phyloP scores from a whole-genome alignment of 106 monocot genomes.

The Phalaenopsis aphrodite region DNA sequence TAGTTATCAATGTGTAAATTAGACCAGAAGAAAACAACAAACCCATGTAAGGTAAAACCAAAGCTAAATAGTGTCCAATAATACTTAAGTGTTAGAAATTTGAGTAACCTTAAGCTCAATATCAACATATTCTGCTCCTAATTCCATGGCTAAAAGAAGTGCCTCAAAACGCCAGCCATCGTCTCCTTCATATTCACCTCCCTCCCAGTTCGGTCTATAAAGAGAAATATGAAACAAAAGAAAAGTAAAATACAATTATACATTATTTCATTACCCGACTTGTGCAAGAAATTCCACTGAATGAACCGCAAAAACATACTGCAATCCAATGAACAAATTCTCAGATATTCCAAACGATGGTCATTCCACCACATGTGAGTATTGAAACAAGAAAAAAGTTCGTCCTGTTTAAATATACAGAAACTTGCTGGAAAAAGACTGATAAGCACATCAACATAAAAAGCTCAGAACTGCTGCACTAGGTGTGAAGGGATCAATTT shows the following conservation, averaged over 20 bases:
- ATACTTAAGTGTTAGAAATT: not conserved
- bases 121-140: constrained; percentile 91
- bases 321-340: not conserved
- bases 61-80: not conserved
- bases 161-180: constrained; percentile 47
- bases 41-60: not conserved
- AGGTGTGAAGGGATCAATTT: not conserved
- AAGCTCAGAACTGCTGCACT: not conserved
- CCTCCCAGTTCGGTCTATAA: constrained; percentile 87
- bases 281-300: not conserved
- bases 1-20: not conserved
- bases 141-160: constrained; percentile 69
- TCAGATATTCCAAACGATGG: not conserved
- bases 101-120: constrained; percentile 75
- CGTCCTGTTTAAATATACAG: not conserved
- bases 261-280: not conserved
- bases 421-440: not conserved
- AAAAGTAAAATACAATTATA: not conserved
- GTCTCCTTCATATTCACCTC: constrained; percentile 90
- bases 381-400: not conserved
- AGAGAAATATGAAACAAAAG: constrained; percentile 10
- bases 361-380: not conserved
- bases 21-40: not conserved
- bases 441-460: not conserved
- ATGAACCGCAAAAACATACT: not conserved